Base-by-base conservation (phyloP, 169 alveolate genomes). In the Plasmodium gonderi region DNA sequence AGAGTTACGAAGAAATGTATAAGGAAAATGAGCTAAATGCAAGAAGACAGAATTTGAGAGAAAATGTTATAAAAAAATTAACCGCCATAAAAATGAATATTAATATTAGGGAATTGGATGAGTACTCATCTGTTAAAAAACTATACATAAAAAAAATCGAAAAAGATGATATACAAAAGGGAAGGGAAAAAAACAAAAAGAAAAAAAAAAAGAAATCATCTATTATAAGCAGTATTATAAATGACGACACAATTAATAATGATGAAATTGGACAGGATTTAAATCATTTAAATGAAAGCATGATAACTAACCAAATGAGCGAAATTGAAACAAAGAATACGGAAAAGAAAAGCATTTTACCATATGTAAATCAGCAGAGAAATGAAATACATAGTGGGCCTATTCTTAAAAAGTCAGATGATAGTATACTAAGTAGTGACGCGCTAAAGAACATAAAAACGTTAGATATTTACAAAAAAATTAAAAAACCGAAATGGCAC, bases 401-500 rank as follows among this genome's bases (percentile, higher is more conserved):
- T 0, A 77, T 87, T 74, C 65, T 87, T 68, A 87, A 87, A 36
- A 87, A 87, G 33, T 74, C 79, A 78, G 93, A 87, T 31, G 93
- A 87, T 14, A 75, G 72, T 38, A 20, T 96, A 20, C 80, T 87
- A 65, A 96, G 97, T 29, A 95, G 95, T 79, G 85, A 93, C 65
- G 93, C 93, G 60, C 94, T 96, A 87, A 75, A 89, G 40, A 94
- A 91, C n/a, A 94, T 95, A 20, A 80, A 94, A 47, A 95, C 96
- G 3, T 85, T 94, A 79, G 91, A 79, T 23, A 95, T 80, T 29
- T 40, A 93, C 51, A 93, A 94, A 60, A 89, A 94, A 40, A 81
- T 95, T 11, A 77, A 80, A 31, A 90, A 95, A 83, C 98, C 98
- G 0, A 90, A 91, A 26, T 98, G 99, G 99, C 99, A 98, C 92